phyloP scores from a whole-genome alignment of 1,284 basidiomycete species.

The Trichosporon coremiiforme region DNA sequence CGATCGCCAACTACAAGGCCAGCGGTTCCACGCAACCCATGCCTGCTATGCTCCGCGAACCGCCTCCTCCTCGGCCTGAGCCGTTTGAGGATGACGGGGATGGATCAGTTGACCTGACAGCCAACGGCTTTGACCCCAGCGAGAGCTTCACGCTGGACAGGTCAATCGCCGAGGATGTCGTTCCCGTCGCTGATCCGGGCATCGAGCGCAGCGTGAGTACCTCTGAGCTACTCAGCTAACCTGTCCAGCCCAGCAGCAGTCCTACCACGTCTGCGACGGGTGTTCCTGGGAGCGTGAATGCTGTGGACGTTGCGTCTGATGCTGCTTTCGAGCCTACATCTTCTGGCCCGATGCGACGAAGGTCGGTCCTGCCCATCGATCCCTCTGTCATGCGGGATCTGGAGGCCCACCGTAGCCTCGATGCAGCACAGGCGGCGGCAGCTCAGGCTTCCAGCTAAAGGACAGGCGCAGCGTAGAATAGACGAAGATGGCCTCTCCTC shows the following conservation, averaged over 20 bases:
- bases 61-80: conserved; percentile 68
- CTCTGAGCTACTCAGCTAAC: conserved; percentile 16
- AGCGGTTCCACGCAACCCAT: conserved; percentile 67
- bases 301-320: background rate
- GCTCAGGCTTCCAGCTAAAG: conserved; percentile 13
- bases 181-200: conserved; percentile 85
- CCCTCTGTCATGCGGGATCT: conserved; percentile 83
- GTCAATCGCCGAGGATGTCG: conserved; percentile 73
- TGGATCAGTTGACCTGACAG: conserved; percentile 80
- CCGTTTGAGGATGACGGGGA: conserved; percentile 79
- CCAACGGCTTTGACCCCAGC: conserved; percentile 75
- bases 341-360: conserved; percentile 40
- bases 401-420: conserved; percentile 59
- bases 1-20: conserved; percentile 67
- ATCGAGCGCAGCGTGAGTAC: conserved; percentile 63
- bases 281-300: conserved; percentile 20
- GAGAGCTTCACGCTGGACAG: conserved; percentile 69
- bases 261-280: conserved; percentile 16
- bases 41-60: conserved; percentile 68
- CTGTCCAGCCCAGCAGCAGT: conserved; percentile 16
- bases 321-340: background rate
- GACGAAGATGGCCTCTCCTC: background rate
- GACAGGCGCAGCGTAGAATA: background rate
- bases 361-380: conserved; percentile 65
- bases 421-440: conserved; percentile 21